A percentile compares a stretch with the other conserved stretches of the same genome.
phyloP scores from a whole-genome alignment of 129 eudicot species.

The Ambrosia artemisiifolia region DNA sequence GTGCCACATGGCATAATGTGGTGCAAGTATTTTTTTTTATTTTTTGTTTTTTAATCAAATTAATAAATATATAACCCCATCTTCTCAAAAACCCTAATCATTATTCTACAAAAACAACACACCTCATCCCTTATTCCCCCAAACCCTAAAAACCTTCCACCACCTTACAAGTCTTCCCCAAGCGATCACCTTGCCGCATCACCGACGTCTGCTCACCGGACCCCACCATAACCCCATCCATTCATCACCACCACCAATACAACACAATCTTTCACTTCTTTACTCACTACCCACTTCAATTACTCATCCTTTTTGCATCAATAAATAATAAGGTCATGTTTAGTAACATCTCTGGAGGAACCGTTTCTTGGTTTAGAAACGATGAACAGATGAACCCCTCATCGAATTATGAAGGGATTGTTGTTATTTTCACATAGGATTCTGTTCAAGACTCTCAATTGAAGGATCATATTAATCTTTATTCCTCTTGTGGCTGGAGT shows the following conservation, averaged over 20 bases:
- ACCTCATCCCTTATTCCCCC: no score
- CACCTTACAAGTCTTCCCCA: no score
- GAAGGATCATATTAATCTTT: slow-evolving; percentile 39
- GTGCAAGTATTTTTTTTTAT: no score
- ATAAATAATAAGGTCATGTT: slow-evolving; percentile 21
- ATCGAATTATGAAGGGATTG: slow-evolving; percentile 49
- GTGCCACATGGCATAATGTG: no score
- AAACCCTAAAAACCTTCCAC: no score
- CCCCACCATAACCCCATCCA: slow-evolving; percentile 25
- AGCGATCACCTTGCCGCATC: slow-evolving; percentile 36
- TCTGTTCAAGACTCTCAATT: slow-evolving; percentile 51
- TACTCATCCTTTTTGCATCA: not conserved
- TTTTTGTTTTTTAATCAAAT: no score
- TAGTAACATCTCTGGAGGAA: slow-evolving; percentile 46
- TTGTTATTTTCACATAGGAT: slow-evolving; percentile 63
- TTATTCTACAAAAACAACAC: no score
- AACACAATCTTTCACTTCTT: not conserved
- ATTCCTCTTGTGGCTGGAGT: slow-evolving; percentile 74
- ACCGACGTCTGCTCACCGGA: slow-evolving; percentile 14
- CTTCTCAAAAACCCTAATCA: no score
- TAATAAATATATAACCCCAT: no score
- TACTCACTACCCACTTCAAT: no score
- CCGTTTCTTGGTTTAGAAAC: slow-evolving; percentile 57
- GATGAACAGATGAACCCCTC: not conserved
- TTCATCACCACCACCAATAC: not conserved